A percentile compares a stretch with the other conserved stretches of the same genome.
These are phyloP conservation scores for Alternaria brassicicola DNA, from an alignment of 2,329 filamentous ascomycete genomes.

Conservation along the genomic window DNA sequence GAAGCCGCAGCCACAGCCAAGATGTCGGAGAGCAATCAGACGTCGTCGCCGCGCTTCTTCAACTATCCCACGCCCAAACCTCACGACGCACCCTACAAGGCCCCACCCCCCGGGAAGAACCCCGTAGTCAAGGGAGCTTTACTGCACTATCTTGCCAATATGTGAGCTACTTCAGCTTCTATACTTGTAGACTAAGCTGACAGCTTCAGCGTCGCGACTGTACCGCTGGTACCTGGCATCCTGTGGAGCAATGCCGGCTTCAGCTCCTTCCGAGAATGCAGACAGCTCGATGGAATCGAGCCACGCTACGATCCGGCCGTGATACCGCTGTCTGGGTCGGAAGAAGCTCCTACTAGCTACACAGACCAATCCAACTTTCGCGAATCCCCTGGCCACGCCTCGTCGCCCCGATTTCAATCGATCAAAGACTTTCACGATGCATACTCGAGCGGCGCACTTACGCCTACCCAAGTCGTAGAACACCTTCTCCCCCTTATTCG, in stretches of 20 bases:
- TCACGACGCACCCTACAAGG: constrained; percentile 42
- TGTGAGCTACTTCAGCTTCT: constrained; percentile 56
- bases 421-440: constrained; percentile 77
- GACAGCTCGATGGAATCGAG: constrained; percentile 60
- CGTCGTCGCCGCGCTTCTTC: constrained; percentile 34
- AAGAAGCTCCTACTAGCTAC: constrained; percentile 25
- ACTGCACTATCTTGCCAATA: constrained; percentile 65
- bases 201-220: constrained; percentile 61
- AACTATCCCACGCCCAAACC: constrained; percentile 46
- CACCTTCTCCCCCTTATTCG: constrained; percentile 73
- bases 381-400: constrained; percentile 17
- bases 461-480: constrained; percentile 74
- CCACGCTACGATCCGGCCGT: constrained; percentile 65
- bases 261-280: constrained; percentile 60
- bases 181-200: constrained; percentile 13
- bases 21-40: constrained; percentile 29
- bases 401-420: constrained; percentile 54
- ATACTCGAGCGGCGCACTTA: constrained; percentile 72
- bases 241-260: constrained; percentile 78
- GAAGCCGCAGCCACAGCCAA: constrained; percentile 13
- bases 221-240: constrained; percentile 65
- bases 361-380: constrained; percentile 30
- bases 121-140: constrained; percentile 71
- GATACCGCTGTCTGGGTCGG: constrained; percentile 50
- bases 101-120: constrained; percentile 59